These are phyloP conservation scores for Nicotiana knightiana DNA, from an alignment of 257 asterid species.

Conservation along the genomic window DNA sequence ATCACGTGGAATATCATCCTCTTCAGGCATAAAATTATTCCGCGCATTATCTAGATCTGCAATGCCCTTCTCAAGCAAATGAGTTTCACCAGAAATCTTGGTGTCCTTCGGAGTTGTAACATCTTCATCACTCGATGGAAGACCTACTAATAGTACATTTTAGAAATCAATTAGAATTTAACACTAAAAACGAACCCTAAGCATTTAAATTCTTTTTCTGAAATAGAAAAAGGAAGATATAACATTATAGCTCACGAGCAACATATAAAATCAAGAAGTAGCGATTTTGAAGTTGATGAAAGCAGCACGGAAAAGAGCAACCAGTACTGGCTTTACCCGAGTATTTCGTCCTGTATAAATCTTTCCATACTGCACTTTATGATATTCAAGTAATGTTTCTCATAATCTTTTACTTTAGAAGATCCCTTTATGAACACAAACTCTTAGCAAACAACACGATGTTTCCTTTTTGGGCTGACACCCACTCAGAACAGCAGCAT, in stretches of 20 bases:
- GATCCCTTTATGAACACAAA: background rate
- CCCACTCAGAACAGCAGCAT: background rate
- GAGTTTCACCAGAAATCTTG: conserved; percentile 26
- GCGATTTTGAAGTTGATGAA: background rate
- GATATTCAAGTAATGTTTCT: background rate
- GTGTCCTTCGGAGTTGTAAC: conserved; percentile 23
- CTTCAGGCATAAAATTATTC: conserved; percentile 24
- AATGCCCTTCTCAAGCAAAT: conserved; percentile 22
- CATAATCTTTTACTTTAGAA: background rate
- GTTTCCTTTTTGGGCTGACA: background rate
- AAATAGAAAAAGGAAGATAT: background rate
- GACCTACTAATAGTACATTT: conserved; percentile 38
- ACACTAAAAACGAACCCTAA: conserved; percentile 3
- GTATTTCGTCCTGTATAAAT: background rate
- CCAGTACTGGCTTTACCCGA: background rate
- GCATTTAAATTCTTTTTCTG: background rate
- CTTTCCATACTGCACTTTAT: background rate
- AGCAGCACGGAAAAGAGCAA: background rate
- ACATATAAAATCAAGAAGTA: background rate
- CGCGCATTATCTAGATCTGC: conserved; percentile 18
- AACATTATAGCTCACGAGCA: background rate
- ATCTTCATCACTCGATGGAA: conserved; percentile 73
- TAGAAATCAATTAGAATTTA: background rate
- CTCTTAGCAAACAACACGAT: background rate
- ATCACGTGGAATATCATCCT: conserved; percentile 29